Base-by-base conservation (phyloP, 2,329 filamentous ascomycete genomes). In the Pseudohalonectria lignicola region DNA sequence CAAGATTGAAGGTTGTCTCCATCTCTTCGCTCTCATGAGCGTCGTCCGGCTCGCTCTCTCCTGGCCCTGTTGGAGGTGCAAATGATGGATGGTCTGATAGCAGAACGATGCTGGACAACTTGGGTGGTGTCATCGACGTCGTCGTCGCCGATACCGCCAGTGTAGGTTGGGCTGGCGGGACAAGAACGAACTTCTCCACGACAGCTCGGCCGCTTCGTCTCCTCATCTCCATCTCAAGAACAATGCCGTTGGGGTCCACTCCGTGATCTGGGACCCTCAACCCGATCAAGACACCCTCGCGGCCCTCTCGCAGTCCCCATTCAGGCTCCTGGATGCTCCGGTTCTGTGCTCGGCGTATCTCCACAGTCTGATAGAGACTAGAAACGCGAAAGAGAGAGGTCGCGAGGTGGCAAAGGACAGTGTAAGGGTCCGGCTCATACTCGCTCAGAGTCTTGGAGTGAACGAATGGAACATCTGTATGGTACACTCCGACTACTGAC, bases 211-310 rank as follows among this genome's bases (percentile, higher is more conserved):
- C 88, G 49, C 82, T 90, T 49, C 87, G 82, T 39, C 90, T 70
- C 10, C 92, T 72, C 48, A 94, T 74, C 58, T 98, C 90, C 73
- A 94, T 82, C 51, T 86, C 79, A 6, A 95, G 57, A 1, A 94
- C 84, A 1, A 90, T 55, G 0, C 74, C 82, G 1, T 64, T 63
- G 9, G 46, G 44, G 6, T 42, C 42, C 13, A 17, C 47, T 28
- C 52, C 55, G 5, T 48, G 49, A 17, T 25, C 35, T 13, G 35
- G 21, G 2, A 50, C 47, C 23, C 67, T 67, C 30, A 86, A 62
- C 3, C 84, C 82, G 34, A 88, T 64, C 0, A 95, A 59, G 9
- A 90, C 69, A 7, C 90, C 90, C 56, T 94, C 86, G 13, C 77
- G 69, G 21, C 77, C 79, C 56, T 92, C 84, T 6, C 71, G 68